Percentiles rank a stretch among this genome's conserved stretches.
Conservation (phyloP, 1,139 yeast species). For the Wickerhamomyces sp. region DNA sequence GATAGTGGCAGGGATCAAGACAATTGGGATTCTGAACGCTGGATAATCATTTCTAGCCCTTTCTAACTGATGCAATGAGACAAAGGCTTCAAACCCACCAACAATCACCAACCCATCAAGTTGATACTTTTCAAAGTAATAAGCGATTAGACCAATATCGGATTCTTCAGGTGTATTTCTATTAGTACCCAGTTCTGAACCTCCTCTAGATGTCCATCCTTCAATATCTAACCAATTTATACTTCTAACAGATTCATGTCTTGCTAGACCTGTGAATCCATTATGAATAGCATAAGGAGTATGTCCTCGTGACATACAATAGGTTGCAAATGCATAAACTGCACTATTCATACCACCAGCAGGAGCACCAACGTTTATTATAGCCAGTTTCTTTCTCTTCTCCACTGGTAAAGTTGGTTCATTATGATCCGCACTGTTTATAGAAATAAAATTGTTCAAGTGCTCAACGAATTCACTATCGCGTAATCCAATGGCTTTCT, state of each 20-base stretch:
- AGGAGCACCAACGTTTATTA: slow-evolving; percentile 93
- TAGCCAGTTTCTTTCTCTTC: slow-evolving; percentile 58
- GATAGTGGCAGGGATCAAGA: slow-evolving; percentile 89
- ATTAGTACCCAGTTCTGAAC: slow-evolving; percentile 94
- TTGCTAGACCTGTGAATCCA: slow-evolving; percentile 86
- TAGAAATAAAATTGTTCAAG: slow-evolving; percentile 62
- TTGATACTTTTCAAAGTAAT: slow-evolving; percentile 76
- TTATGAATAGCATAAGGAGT: slow-evolving; percentile 81
- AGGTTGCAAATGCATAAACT: slow-evolving; percentile 84
- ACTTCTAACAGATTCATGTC: slow-evolving; percentile 72
- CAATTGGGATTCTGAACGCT: slow-evolving; percentile 89
- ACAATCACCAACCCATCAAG: slow-evolving; percentile 84
- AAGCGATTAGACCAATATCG: slow-evolving; percentile 86
- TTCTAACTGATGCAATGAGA: slow-evolving; percentile 75
- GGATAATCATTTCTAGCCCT: slow-evolving; percentile 72
- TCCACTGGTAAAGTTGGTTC: slow-evolving; percentile 45
- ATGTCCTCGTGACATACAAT: slow-evolving; percentile 89
- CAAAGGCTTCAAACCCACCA: slow-evolving; percentile 95
- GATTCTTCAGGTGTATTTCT: slow-evolving; percentile 72
- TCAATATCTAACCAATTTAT: slow-evolving; percentile 83
- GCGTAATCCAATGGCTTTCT: slow-evolving; percentile 78
- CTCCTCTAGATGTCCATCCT: slow-evolving; percentile 89
- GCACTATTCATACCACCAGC: slow-evolving; percentile 96
- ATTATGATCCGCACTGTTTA: slow-evolving; percentile 66
- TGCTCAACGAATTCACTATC: slow-evolving; percentile 86